Evolutionary conservation across 768 basidiomycete species (phyloP).

Genomic region (Leucocoprinus birnbaumii): DNA sequence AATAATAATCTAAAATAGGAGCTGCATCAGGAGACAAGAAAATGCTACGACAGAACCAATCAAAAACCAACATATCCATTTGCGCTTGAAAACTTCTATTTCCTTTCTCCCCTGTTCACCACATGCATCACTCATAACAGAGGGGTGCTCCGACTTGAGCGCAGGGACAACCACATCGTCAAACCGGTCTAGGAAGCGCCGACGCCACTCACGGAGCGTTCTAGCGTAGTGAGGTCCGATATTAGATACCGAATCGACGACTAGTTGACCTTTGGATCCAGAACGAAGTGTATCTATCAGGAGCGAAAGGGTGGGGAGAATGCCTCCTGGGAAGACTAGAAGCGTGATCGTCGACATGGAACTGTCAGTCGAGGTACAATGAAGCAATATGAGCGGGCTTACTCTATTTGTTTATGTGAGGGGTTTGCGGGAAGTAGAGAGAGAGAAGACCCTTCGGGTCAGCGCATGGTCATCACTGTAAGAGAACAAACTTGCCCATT

Average conservation of each 20-base stretch:
- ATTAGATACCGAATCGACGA: constrained; percentile 65
- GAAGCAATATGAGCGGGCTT: constrained; percentile 8
- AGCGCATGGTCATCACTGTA: constrained; percentile 5
- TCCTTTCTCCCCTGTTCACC: constrained; percentile 30
- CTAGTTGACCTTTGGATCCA: constrained; percentile 51
- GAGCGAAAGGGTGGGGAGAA: constrained; percentile 62
- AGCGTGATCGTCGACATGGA: not conserved
- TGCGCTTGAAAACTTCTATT: constrained; percentile 71
- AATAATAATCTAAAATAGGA: constrained; percentile 32
- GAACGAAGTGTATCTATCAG: constrained; percentile 41
- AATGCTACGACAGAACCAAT: constrained; percentile 1
- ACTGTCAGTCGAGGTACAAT: not conserved
- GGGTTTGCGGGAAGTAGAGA: not conserved
- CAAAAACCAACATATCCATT: constrained; percentile 64
- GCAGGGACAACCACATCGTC: constrained; percentile 57
- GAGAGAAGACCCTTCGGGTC: not conserved
- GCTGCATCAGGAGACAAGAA: not conserved
- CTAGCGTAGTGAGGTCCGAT: constrained; percentile 78
- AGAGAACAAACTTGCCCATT: constrained; percentile 52
- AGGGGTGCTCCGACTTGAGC: constrained; percentile 56
- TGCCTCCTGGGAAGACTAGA: constrained; percentile 68
- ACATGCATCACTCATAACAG: constrained; percentile 41
- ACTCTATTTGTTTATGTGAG: constrained; percentile 24
- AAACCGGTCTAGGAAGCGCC: constrained; percentile 57
- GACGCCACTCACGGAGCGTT: constrained; percentile 77